Evolutionary conservation across 2,329 filamentous ascomycete genomes (phyloP), one percentile per base, ranked within the genome.

Genomic region (Trichoderma sp.): DNA sequence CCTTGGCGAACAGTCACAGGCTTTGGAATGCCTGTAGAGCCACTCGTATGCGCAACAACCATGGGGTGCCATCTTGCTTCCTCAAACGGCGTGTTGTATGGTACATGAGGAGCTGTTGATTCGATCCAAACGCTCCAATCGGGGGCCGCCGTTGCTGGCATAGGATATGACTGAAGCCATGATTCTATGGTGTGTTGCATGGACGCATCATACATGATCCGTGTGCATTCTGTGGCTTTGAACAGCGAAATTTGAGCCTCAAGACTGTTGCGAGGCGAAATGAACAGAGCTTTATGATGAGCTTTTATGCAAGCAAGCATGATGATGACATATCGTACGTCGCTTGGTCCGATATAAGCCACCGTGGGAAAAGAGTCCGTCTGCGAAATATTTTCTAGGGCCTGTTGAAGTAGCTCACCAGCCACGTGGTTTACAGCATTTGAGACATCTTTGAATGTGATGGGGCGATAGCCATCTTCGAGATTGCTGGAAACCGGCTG

Each of bases 221-320:
- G 74, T 55, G 79, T 77, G 76, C 84, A 86, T 68, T 83, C 76
- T 0, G 84, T 84, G 28, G 77, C 77, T 36, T 84, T 78, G 43
- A 86, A 83, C 0, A 87, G 79, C 43, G 81, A 82, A 15, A 84
- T 70, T 72, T 86, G 84, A 3, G 80, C 84, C 58, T 85, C 84
- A 43, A 63, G 30, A 20, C 71, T 82, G 73, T 86, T 86, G 3
- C 85, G 81, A 0, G 20, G 84, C 71, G 76, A 86, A 55, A 85
- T 81, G 53, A 84, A 81, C 7, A 86, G 77, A 3, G 81, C 80
- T 79, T 83, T 66, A 71, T 77, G 80, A 5, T 80, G 80, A 0
- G 80, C 80, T 73, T 82, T 83, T 72, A 83, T 74, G 32, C 81
- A 80, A 3, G 78, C 82, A 15, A 83, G 70, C 6, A 81, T 73